These are phyloP conservation scores for Eucalyptus tenuipes DNA, from an alignment of 345 rosid species.

Conservation along the genomic window DNA sequence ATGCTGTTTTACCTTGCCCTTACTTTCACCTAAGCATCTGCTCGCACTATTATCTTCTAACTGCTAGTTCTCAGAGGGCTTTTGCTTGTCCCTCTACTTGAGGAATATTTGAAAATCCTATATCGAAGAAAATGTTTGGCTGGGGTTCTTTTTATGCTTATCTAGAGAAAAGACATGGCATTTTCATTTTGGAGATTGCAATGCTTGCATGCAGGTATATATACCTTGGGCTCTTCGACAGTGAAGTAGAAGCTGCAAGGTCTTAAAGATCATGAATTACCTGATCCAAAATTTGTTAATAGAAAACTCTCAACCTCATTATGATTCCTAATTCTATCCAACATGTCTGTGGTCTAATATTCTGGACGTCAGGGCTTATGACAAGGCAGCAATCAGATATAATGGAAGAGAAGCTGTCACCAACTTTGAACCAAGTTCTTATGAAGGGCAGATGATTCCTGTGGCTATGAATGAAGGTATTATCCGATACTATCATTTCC, in stretches of 20 bases:
- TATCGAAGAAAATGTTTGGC: conserved; percentile 25
- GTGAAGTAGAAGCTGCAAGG: conserved; percentile 99
- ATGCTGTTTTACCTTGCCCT: background rate
- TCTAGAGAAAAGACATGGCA: background rate
- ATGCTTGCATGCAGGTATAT: conserved; percentile 97
- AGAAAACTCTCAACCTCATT: conserved; percentile 36
- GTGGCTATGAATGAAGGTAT: conserved; percentile 48
- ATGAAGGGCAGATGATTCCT: conserved; percentile 44
- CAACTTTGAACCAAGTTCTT: conserved; percentile 69
- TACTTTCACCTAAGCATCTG: background rate
- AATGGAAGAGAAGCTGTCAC: conserved; percentile 93
- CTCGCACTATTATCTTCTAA: background rate
- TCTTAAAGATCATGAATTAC: conserved; percentile 60
- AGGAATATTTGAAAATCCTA: conserved; percentile 16
- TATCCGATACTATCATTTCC: background rate
- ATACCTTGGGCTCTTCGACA: conserved; percentile 98
- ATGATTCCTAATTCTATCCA: conserved; percentile 36
- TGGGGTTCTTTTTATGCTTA: background rate
- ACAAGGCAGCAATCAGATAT: conserved; percentile 83
- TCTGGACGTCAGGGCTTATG: conserved; percentile 87
- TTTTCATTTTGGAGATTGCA: conserved; percentile 53
- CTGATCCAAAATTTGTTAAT: conserved; percentile 31
- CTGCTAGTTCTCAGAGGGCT: background rate
- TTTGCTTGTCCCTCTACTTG: conserved; percentile 1
- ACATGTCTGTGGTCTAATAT: conserved; percentile 33